Evolutionary conservation across 805 yeast genomes (phyloP), one percentile per base, ranked within the genome.

Genomic region (Metschnikowia lochheadii): DNA sequence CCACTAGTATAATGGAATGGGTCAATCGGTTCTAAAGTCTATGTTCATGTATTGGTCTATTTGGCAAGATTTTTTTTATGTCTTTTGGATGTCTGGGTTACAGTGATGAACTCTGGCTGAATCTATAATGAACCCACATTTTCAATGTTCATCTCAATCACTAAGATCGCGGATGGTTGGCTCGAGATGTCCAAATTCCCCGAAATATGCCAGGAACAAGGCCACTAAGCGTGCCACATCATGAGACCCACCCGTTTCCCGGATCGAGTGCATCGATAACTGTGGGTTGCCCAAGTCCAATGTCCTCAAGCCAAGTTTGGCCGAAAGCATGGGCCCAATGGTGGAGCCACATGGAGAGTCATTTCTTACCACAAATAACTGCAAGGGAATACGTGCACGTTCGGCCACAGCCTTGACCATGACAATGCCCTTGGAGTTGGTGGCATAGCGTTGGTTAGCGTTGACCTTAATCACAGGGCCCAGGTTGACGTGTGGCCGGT

Each of bases 291-390:
- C 98, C 48, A 91, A 69, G 67, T 91, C 98, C 53, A 91, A 69
- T 3, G 96, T 88, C 63, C 94, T 79, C 46, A 91, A 78, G 48
- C 98, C 98, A 36, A 90, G 77, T 58, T 86, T 86, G 2, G 96
- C 84, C 34, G 96, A 85, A 51, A 92, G 73, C 67, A 91, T 87
- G 18, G 98, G 98, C 1, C 98, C 99, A 62, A 92, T 92, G 1
- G 99, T 92, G 1, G 96, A 85, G 2, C 99, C 99, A 69, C 98
- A 92, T 2, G 97, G 89, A 2, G 95, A 83, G 63, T 87, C 96
- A 66, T 92, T 94, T 49, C 92, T 80, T 26, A 87, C 96, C n/a
- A 91, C 97, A 71, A 92, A 89, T 50, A 90, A 68, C 68, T 92
- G 99, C 54, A 92, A 69, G 15, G 97, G 97, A n/a, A 87, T 85